Conservation (phyloP, 2,329 filamentous ascomycete genomes). For the Hymenoscyphus linearis region DNA sequence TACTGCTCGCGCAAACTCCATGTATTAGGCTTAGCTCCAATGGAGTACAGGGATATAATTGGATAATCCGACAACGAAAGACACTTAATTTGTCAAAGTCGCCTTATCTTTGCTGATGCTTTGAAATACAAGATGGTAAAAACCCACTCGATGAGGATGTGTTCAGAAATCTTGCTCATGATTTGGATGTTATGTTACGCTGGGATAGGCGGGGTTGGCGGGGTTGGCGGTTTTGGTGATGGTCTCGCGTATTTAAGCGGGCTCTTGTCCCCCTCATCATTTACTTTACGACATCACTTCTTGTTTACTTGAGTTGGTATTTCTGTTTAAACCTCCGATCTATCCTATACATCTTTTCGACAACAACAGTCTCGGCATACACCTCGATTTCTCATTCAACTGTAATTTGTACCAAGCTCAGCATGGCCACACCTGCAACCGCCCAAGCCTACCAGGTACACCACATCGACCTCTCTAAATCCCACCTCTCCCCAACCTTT, state of each 20-base stretch:
- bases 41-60: neutral
- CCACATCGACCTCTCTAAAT: constrained; percentile 1
- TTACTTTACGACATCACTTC: neutral
- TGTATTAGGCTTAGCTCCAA: neutral
- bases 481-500: constrained; percentile 8
- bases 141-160: neutral
- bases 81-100: neutral
- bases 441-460: constrained; percentile 12
- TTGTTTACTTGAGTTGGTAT: neutral
- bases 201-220: too few relatives aligned
- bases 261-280: neutral
- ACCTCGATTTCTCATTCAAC: neutral
- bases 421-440: neutral
- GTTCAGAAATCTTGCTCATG: neutral
- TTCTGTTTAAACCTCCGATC: neutral
- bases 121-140: neutral
- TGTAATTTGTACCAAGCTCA: neutral
- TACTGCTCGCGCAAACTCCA: neutral
- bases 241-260: neutral
- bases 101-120: neutral
- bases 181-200: too few relatives aligned
- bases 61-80: neutral
- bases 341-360: neutral
- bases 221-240: neutral
- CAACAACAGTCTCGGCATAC: neutral